Base-by-base conservation (phyloP, 176 grass and related monocot genomes). In the Juncus effusus region DNA sequence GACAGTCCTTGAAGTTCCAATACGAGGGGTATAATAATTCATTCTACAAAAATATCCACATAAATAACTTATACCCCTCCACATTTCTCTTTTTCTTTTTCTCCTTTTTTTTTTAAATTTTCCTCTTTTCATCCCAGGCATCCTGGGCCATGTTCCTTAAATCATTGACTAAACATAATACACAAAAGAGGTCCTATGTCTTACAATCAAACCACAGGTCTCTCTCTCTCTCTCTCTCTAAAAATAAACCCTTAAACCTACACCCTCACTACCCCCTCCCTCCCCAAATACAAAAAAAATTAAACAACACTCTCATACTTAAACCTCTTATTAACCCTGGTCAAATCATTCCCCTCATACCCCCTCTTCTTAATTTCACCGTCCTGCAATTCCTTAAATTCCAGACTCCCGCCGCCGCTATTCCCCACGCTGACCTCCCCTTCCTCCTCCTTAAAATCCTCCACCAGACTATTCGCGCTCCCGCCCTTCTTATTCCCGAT, bases 401-500 rank as follows among this genome's bases (percentile, higher is more conserved):
- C 44, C 44, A 9, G 4, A 9, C 44, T 47, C 44, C 9, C 44
- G 4, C 44, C 44, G 0, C 9, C 44, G 4, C 9, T 9, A 2
- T 47, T 9, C 53, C 84, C 84, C 35, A 77, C 75, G 40, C 72
- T 85, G 58, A 84, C 81, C 51, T 82, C 83, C 3, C 91, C 86
- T 47, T 90, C 91, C 60, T 87, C 80, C 0, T 81, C 54, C 36
- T 77, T 79, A 36, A 74, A 62, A 6, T 40, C 5, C 36, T 40
- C 53, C 38, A 36, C 16, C 52, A 37, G 5, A 3, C 47, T 35
- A 2, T 74, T 84, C 13, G 50, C 67, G 19, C 77, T 40, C 40
- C 79, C 81, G 3, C 64, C 80, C 66, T 51, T 82, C 67, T 85
- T 80, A n/a, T 84, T 82, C 65, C 79, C 72, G 3, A 78, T 87